phyloP scores from a whole-genome alignment of 257 asterid genomes.

The Ilex aquifolium region DNA sequence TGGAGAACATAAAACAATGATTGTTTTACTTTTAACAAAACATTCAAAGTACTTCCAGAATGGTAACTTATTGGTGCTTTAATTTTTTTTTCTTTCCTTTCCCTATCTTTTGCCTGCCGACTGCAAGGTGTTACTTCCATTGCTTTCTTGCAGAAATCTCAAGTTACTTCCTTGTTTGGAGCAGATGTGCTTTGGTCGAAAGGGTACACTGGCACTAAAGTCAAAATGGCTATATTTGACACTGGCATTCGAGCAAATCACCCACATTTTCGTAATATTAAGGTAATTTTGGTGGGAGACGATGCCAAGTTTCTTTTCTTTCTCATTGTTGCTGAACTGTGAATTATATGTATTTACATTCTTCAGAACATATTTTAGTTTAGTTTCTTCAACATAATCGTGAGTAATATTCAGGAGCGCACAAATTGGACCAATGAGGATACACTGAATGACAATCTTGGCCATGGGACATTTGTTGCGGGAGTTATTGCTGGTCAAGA shows the following conservation, averaged over 20 bases:
- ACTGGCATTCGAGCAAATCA: constrained; percentile 89
- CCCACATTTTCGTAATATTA: constrained; percentile 97
- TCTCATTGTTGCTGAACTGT: neutral
- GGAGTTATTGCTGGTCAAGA: constrained; percentile 97
- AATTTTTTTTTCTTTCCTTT: neutral
- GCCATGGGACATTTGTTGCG: constrained; percentile 99
- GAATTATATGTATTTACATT: neutral
- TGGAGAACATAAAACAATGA: neutral
- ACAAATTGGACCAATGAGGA: constrained; percentile 98
- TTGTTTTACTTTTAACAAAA: neutral
- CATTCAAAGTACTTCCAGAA: neutral
- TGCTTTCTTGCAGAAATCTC: constrained; percentile 70
- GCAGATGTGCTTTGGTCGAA: constrained; percentile 92
- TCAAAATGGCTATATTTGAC: constrained; percentile 96
- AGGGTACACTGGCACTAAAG: constrained; percentile 92
- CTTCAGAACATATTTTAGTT: neutral
- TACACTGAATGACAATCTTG: constrained; percentile 95
- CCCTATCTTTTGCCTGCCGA: constrained; percentile 8
- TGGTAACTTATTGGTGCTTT: constrained; percentile 1
- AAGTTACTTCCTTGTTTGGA: constrained; percentile 93
- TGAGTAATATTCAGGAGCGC: constrained; percentile 59
- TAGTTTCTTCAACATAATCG: neutral
- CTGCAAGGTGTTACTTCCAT: constrained; percentile 10
- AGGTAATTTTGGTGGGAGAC: constrained; percentile 41
- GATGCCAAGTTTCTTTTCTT: constrained; percentile 4